Evolutionary conservation across 2,329 filamentous ascomycete genomes (phyloP), one percentile per base, ranked within the genome.

Genomic region (Scytalidium lignicola): DNA sequence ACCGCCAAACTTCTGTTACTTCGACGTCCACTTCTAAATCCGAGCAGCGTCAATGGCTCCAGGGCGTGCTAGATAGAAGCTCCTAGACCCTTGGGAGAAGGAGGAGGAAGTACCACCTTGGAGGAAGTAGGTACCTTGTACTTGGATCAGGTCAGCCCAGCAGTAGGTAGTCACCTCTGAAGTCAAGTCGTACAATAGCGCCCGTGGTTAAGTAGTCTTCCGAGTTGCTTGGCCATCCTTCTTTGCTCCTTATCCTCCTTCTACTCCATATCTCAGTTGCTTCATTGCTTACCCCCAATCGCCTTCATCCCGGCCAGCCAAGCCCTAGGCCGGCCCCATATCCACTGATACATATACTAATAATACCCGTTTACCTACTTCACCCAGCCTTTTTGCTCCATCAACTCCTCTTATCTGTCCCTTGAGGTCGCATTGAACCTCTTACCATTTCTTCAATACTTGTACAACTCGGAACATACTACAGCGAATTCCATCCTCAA

Each of bases 121-220:
- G 44, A 47, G 32, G 51, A 54, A 37, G 32, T 13, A 13, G 32
- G 32, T 15, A 9, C 5, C 32, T 37, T 37, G 32, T 13, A 13
- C 32, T 15, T 37, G 8, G 15, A 26, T 26, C 23, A 26, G 23
- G 23, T 10, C 23, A 26, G 23, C 32, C 32, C 15, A 13, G 32
- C 5, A 8, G 8, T 5, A n/a, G n/a, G 15, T 37, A n/a, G 32
- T 5, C 15, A 37, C 32, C 32, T 9, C 32, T 15, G 6, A n/a
- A 37, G 8, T 37, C 32, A 4, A 7, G 7, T 28, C 7, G 26
- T 28, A 28, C n/a, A n/a, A n/a, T n/a, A n/a, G 32, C 6, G 12
- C 32, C 32, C 12, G 6, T 37, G 32, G 10, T 37, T 37, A 37
- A 37, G 32, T 37, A 37, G 12, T 13, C 7, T 7, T 28, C 26